These are phyloP conservation scores for Corymbia citriodora DNA, from an alignment of 441 rosid genomes.

Conservation along the genomic window DNA sequence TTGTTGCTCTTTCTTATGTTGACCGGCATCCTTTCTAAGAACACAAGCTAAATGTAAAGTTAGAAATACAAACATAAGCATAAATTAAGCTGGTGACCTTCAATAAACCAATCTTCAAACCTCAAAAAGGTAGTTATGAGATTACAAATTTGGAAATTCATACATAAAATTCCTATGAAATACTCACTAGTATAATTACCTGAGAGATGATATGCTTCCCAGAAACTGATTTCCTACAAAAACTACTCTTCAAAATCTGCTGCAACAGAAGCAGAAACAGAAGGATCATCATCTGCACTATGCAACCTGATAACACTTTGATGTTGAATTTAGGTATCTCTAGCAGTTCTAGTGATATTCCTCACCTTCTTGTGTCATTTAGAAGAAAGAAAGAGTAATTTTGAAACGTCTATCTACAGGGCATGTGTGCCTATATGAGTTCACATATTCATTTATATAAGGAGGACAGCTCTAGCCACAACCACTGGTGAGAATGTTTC, in stretches of 20 bases:
- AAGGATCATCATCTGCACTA: background rate
- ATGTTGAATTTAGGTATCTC: background rate
- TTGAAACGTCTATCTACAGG: background rate
- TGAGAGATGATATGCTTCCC: background rate
- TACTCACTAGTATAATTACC: background rate
- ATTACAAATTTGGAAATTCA: background rate
- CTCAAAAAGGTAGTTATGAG: background rate
- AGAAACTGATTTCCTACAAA: background rate
- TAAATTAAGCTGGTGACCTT: background rate
- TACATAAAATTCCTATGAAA: background rate
- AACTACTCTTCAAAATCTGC: background rate
- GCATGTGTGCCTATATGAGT: background rate
- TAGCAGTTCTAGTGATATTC: background rate
- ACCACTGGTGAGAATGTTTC: background rate
- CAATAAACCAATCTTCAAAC: background rate
- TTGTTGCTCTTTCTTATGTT: background rate
- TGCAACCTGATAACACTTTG: background rate
- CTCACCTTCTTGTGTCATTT: background rate
- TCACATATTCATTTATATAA: background rate
- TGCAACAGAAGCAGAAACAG: background rate
- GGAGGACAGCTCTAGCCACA: background rate
- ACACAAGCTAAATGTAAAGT: background rate
- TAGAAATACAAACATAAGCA: background rate
- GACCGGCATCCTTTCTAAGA: background rate
- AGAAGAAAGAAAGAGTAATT: background rate